Conservation (phyloP, 225 moss, liverwort and hornwort species). For the Pseudisothecium myosuroides region DNA sequence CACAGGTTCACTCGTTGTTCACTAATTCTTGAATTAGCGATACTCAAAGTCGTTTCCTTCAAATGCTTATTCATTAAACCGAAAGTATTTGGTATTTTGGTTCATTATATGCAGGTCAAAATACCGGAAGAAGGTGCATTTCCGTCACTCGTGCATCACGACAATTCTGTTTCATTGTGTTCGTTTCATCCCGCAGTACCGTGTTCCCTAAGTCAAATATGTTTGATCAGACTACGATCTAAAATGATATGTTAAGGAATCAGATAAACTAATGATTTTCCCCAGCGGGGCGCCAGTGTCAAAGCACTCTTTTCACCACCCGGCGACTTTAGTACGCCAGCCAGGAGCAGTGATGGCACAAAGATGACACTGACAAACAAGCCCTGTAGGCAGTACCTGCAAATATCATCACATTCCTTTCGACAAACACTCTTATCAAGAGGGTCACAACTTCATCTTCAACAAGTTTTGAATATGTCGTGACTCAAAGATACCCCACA, state of each 20-base stretch:
- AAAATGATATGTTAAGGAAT: background rate
- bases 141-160: no score
- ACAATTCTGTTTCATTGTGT: no score
- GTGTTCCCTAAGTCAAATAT: background rate
- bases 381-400: conserved; percentile 49
- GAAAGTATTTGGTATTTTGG: background rate
- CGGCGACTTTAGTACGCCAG: conserved; percentile 24
- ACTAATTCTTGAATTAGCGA: no score
- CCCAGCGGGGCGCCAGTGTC: conserved; percentile 14
- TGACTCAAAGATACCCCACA: background rate
- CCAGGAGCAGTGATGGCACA: conserved; percentile 29
- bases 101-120: background rate
- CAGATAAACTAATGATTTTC: conserved; percentile 40
- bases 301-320: conserved; percentile 8
- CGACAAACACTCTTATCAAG: background rate
- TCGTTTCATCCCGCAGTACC: background rate
- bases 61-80: background rate
- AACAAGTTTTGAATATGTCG: background rate
- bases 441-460: background rate
- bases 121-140: background rate
- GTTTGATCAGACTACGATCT: background rate
- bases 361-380: background rate
- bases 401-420: conserved; percentile 48
- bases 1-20: background rate
- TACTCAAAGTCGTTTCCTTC: background rate